A percentile compares a stretch with the other conserved stretches of the same genome.
Evolutionary conservation across 805 yeast species (phyloP).

Genomic region (Metschnikowia bowlesiae): DNA sequence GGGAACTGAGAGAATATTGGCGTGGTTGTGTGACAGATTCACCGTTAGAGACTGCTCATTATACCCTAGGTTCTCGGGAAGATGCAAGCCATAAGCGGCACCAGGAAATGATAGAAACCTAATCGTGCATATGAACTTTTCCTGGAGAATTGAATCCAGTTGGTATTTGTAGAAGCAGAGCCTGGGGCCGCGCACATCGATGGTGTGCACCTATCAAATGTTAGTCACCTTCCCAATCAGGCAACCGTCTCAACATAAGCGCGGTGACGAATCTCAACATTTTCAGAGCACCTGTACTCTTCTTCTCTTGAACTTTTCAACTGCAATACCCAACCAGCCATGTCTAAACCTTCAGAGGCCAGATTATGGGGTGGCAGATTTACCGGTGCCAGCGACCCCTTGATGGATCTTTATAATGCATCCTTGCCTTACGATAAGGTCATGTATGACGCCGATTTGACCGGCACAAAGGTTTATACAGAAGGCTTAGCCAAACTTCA

Average conservation of each 20-base stretch:
- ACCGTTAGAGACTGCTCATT: constrained; percentile 98
- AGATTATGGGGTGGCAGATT: constrained; percentile 98
- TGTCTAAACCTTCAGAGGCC: constrained; percentile 51
- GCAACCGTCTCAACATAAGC: constrained; percentile 14
- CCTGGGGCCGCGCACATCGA: neutral
- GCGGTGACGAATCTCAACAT: constrained; percentile 21
- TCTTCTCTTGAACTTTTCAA: neutral
- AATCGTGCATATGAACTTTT: neutral
- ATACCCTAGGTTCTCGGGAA: constrained; percentile 96
- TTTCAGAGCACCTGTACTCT: neutral
- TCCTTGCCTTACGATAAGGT: constrained; percentile 92
- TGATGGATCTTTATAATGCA: constrained; percentile 96
- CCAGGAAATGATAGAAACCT: neutral
- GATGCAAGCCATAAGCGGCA: constrained; percentile 81
- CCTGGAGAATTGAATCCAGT: neutral
- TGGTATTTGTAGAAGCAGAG: neutral
- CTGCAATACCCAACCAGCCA: neutral
- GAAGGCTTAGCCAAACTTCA: constrained; percentile 78
- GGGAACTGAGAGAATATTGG: constrained; percentile 96
- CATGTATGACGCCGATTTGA: constrained; percentile 92
- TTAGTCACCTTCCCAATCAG: constrained; percentile 9
- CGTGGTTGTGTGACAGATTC: constrained; percentile 96
- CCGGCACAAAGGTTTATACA: constrained; percentile 92
- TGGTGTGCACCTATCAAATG: neutral
- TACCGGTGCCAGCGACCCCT: constrained; percentile 94